Evolutionary conservation across 2,329 filamentous ascomycete species (phyloP).

Genomic region (Aspergillus arachidicola): DNA sequence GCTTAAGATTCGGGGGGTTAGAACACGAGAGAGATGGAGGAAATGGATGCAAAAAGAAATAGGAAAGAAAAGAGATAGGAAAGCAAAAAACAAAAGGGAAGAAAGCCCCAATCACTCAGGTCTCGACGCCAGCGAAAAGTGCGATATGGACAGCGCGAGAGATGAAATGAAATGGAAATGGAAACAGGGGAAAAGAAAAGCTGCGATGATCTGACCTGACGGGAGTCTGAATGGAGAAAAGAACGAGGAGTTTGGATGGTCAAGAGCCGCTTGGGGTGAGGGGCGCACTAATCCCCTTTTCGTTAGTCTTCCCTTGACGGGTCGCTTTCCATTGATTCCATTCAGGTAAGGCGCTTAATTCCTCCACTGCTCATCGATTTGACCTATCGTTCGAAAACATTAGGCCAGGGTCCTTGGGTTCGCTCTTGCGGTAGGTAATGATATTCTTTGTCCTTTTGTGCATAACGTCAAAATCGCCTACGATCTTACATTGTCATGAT

Average conservation of each 20-base stretch:
- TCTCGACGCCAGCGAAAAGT: constrained; percentile 8
- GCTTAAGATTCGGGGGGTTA: constrained; percentile 7
- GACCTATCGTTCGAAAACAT: background rate
- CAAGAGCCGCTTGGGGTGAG: constrained; percentile 31
- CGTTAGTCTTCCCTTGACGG: constrained; percentile 18
- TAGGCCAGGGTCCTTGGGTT: background rate
- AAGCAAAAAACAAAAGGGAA: constrained; percentile 21
- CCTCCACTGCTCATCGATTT: constrained; percentile 2
- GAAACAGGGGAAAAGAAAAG: constrained; percentile 25
- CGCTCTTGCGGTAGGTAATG: background rate
- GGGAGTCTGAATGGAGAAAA: constrained; percentile 20
- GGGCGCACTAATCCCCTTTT: constrained; percentile 18
- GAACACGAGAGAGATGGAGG: constrained; percentile 10
- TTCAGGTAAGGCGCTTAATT: constrained; percentile 11
- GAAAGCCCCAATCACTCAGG: constrained; percentile 5
- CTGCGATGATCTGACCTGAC: constrained; percentile 25
- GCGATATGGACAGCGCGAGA: constrained; percentile 32
- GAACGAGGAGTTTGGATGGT: constrained; percentile 28
- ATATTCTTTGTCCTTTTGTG: background rate
- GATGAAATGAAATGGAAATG: constrained; percentile 26
- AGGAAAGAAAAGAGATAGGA: constrained; percentile 19
- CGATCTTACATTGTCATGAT: background rate
- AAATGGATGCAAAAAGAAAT: constrained; percentile 16
- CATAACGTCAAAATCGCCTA: background rate
- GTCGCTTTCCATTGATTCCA: background rate